Conservation (phyloP, 192 early-diverging fungal species). For the Podochytrium sp. region DNA sequence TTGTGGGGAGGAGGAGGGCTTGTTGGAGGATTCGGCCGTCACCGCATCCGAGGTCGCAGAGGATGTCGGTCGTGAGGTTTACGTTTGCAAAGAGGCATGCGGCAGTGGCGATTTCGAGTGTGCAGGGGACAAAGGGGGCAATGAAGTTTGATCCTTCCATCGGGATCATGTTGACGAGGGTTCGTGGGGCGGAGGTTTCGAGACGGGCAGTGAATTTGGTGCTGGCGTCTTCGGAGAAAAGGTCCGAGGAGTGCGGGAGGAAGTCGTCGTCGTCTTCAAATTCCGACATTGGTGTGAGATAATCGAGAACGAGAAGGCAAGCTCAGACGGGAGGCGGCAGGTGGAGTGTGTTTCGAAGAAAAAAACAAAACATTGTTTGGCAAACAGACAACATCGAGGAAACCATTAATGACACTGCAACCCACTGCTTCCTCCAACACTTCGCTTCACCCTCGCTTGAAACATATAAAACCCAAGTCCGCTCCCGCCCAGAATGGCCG, state of each 20-base stretch:
- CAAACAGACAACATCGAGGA: background rate
- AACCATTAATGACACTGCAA: slow-evolving; percentile 12
- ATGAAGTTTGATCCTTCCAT: slow-evolving; percentile 36
- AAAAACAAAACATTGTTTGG: background rate
- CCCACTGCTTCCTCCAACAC: background rate
- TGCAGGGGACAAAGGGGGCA: slow-evolving; percentile 45
- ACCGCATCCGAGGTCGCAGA: slow-evolving; percentile 43
- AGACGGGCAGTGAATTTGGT: background rate
- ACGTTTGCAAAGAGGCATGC: slow-evolving; percentile 35
- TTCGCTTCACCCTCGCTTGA: background rate
- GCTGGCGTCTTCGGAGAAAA: background rate
- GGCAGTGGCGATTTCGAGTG: slow-evolving; percentile 7
- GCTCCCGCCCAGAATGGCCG: slow-evolving; percentile 17
- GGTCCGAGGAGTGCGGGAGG: background rate
- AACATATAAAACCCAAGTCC: slow-evolving; percentile 26
- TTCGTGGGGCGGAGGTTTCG: background rate
- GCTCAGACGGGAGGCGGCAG: too few species aligned
- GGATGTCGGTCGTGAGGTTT: slow-evolving; percentile 1
- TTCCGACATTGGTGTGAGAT: background rate
- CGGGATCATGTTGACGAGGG: slow-evolving; percentile 33
- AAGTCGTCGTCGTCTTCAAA: background rate
- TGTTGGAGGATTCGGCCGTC: slow-evolving; percentile 37
- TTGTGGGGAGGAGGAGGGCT: slow-evolving; percentile 3
- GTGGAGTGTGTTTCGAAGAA: too few species aligned
- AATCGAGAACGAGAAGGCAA: too few species aligned